Percentiles rank a stretch among this genome's conserved stretches.
These are phyloP conservation scores for Mycena citricolor DNA, from an alignment of 1,284 basidiomycete genomes.

Conservation along the genomic window DNA sequence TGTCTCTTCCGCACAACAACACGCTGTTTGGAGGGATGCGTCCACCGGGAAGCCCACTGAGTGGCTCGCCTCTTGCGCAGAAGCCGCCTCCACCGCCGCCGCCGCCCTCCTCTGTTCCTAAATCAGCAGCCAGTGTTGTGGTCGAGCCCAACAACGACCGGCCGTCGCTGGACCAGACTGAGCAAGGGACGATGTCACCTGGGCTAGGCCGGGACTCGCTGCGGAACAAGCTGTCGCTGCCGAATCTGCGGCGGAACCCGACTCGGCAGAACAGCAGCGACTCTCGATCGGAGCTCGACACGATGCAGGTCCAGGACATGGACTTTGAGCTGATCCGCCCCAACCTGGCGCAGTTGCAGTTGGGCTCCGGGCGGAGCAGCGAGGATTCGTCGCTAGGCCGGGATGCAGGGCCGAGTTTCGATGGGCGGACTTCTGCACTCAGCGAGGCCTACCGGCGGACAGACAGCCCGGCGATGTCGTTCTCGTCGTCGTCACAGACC, in stretches of 20 bases:
- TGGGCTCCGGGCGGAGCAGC: conserved; percentile 43
- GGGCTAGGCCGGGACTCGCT: conserved; percentile 39
- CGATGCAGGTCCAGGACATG: conserved; percentile 72
- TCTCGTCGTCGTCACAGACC: conserved; percentile 30
- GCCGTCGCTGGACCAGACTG: conserved; percentile 31
- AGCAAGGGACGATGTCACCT: conserved; percentile 29
- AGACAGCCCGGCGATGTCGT: conserved; percentile 52
- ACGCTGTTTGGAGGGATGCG: conserved; percentile 14
- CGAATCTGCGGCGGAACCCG: conserved; percentile 50
- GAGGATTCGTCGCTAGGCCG: conserved; percentile 51
- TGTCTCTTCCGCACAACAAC: conserved; percentile 47
- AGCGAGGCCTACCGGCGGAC: conserved; percentile 38
- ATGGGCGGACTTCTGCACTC: conserved; percentile 29
- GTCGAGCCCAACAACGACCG: conserved; percentile 16
- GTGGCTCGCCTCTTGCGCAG: conserved; percentile 28
- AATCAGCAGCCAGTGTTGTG: conserved; percentile 12
- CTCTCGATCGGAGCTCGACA: conserved; percentile 26
- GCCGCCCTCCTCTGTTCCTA: conserved; percentile 16
- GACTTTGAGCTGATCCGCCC: conserved; percentile 78
- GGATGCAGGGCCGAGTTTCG: conserved; percentile 34
- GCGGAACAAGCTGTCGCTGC: conserved; percentile 57
- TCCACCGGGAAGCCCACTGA: conserved; percentile 29
- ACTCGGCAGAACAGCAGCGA: conserved; percentile 38
- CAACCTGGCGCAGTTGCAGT: conserved; percentile 41
- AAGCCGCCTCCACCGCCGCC: conserved; percentile 12